Percentiles rank a stretch among this genome's conserved stretches.
Conservation (phyloP, 75 land plant genomes). For the Sequoiadendron giganteum region DNA sequence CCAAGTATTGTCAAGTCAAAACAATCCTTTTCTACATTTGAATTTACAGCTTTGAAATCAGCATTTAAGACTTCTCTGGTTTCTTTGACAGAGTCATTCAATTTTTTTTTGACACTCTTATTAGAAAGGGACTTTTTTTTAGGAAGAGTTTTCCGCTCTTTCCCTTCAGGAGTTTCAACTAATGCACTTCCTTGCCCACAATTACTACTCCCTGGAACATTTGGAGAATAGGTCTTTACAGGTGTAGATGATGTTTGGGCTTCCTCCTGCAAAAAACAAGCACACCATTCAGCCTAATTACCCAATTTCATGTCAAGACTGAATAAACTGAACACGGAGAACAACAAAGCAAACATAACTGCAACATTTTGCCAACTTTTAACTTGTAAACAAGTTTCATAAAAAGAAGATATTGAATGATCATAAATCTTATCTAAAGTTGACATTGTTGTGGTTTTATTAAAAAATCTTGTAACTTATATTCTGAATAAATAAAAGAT, state of each 20-base stretch:
- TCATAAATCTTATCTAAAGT: too few species aligned
- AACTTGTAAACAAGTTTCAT: background rate
- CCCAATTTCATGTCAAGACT: background rate
- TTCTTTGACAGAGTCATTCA: background rate
- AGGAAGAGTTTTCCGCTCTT: background rate
- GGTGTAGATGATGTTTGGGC: background rate
- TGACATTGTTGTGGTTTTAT: background rate
- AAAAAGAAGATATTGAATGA: background rate
- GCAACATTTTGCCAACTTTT: background rate
- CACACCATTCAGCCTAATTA: background rate
- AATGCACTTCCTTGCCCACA: background rate
- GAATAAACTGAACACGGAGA: background rate
- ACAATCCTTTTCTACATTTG: background rate
- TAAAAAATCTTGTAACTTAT: background rate
- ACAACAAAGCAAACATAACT: background rate
- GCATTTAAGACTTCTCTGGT: background rate
- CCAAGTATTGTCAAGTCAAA: background rate
- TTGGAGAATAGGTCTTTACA: too few species aligned
- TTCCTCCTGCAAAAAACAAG: slow-evolving; percentile 9
- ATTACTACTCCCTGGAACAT: background rate
- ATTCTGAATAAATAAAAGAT: background rate
- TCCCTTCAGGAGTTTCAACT: background rate
- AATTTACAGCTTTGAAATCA: background rate
- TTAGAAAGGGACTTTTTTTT: background rate
- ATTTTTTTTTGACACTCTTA: background rate